Base-by-base conservation (phyloP, 306 rosid genomes). In the Rosa persica region DNA sequence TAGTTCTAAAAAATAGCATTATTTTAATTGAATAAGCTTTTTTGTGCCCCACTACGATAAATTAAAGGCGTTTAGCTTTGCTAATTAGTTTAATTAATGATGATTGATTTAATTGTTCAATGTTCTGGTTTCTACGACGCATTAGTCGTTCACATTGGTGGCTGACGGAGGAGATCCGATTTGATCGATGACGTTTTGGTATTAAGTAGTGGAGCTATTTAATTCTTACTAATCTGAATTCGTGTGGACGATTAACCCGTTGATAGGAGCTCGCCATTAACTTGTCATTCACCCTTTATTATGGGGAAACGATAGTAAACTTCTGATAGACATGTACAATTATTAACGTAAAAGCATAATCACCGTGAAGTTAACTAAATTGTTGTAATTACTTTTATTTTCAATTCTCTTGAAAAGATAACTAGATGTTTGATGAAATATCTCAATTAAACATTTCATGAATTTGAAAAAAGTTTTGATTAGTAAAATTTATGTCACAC, bases 101-200 rank as follows among this genome's bases (percentile, higher is more conserved):
- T 42, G 76, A 64, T 66, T 77, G 80, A 70, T 76, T 82, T 87
- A 87, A 85, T 84, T 60, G 87, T 87, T 80, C 62, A 87, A 82
- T 82, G 69, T 34, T 5, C 62, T n/a, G 40, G 78, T 62, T 43
- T 72, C 54, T 2, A 16, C 7, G 4, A 58, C 9, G 74, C 78
- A 66, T 38, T 67, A 60, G 73, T 79, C 54, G 48, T 83, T 84
- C 86, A 83, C 85, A 88, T 80, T 75, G 67, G 72, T 80, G 79
- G 42, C 55, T 22, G 3, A 67, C 30, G 79, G 51, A 51, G 77
- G 27, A 84, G 86, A 84, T 79, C 76, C 15, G 78, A 79, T 82
- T 58, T 42, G 72, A 69, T 46, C 49, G 67, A 79, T 51, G 80
- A 80, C 58, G 12, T 51, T 60, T 76, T 48, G 10, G 2, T 40